phyloP scores from a whole-genome alignment of 331 rosid species.

The Pyrus hybrid region DNA sequence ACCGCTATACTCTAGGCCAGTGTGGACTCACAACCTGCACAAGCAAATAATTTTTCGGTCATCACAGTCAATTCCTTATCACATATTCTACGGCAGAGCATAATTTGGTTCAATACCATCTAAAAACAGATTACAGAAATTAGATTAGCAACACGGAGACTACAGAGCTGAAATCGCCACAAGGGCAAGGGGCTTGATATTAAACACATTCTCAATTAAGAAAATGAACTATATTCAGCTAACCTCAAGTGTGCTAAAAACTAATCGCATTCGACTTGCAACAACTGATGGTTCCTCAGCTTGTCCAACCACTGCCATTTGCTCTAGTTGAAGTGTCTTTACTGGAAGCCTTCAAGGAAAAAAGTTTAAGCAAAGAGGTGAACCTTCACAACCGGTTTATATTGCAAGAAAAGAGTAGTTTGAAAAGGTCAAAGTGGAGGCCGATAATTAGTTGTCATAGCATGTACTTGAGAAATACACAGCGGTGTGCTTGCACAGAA shows the following conservation, averaged over 20 bases:
- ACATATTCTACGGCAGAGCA: too few relatives aligned
- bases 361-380: slow-evolving; percentile 1
- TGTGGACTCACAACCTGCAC: slow-evolving; percentile 97
- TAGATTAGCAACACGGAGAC: too few relatives aligned
- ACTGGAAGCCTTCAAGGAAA: slow-evolving; percentile 76
- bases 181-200: neutral
- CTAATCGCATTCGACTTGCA: slow-evolving; percentile 84
- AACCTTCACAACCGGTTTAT: slow-evolving; percentile 3
- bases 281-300: slow-evolving; percentile 89
- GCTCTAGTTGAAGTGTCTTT: slow-evolving; percentile 94
- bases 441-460: neutral
- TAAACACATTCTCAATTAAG: neutral
- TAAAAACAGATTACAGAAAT: too few relatives aligned
- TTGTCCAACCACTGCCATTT: slow-evolving; percentile 79
- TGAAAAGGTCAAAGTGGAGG: neutral
- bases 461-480: neutral
- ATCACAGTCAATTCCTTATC: too few relatives aligned
- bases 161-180: neutral
- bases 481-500: neutral
- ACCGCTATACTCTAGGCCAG: slow-evolving; percentile 70
- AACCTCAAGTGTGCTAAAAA: slow-evolving; percentile 95
- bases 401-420: neutral
- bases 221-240: neutral
- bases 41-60: neutral
- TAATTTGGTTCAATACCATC: too few relatives aligned